Conservation (phyloP, 441 rosid species). For the Adansonia rubrostipa region DNA sequence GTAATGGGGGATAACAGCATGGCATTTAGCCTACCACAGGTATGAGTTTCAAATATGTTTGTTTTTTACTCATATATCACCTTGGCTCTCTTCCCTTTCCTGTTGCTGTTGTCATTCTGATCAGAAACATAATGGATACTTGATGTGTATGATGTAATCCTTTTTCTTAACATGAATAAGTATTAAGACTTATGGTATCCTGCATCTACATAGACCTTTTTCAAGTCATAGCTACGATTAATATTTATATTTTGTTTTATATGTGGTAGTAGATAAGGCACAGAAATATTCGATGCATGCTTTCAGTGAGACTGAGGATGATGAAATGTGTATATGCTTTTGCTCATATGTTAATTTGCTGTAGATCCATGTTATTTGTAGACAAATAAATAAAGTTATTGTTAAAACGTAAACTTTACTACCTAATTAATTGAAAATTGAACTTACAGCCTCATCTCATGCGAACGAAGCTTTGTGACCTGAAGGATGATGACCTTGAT, state of each 20-base stretch:
- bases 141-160: neutral
- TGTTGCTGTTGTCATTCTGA: neutral
- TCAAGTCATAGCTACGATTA: neutral
- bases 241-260: neutral
- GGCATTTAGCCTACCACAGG: conserved; percentile 98
- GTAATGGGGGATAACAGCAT: conserved; percentile 98
- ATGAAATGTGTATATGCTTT: conserved; percentile 17
- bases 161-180: neutral
- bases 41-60: conserved; percentile 42
- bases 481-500: conserved; percentile 92
- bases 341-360: conserved; percentile 1
- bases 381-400: neutral
- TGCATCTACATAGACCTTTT: neutral
- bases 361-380: neutral
- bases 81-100: neutral
- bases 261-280: conserved; percentile 12
- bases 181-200: neutral
- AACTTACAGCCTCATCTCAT: conserved; percentile 89
- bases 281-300: neutral
- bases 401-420: neutral
- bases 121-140: neutral
- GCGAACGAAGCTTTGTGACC: conserved; percentile 95
- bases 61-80: neutral
- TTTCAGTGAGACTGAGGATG: conserved; percentile 12
- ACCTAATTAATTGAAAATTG: conserved; percentile 38